Evolutionary conservation across 2,329 filamentous ascomycete genomes (phyloP), one percentile per base, ranked within the genome.

Genomic region (Fusarium nematophilum): DNA sequence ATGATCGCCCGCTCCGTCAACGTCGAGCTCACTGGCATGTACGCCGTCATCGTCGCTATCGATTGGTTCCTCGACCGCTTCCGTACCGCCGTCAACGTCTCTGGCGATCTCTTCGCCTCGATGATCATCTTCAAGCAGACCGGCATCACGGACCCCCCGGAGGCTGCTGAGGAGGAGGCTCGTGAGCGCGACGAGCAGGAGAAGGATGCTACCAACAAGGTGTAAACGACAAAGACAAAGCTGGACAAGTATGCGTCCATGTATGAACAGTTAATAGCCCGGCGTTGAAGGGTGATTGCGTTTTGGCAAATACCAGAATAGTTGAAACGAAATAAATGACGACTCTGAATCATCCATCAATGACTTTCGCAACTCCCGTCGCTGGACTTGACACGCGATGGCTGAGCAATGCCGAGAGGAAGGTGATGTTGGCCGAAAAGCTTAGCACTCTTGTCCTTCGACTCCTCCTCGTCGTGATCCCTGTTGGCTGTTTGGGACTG

Each of bases 21-120:
- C 11, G 75, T 83, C 1, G 73, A 75, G 2, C 67, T 82, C 27
- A 82, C 78, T 0, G 77, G 74, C 14, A 82, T 83, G 80, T 83
- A 80, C 59, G 81, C 78, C 17, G 80, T 84, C 33, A 79, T 84
- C 11, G 77, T 83, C 3, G 81, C 81, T 18, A 83, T 84, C 37
- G 81, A 83, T 59, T 84, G 81, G 82, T 79, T 84, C 68, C 72
- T 83, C n/a, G 82, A 84, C 69, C 79, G 82, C 23, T 84, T 84
- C 76, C 75, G 82, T 11, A 84, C 82, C 0, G 76, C 78, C 4
- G 66, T 79, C 48, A 84, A 84, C 56, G 81, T 84, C 36, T 78
- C 75, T 29, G 79, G 79, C n/a, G 82, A 84, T 65, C 57, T 82
- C 1, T 83, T 77, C 7, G 70, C 67, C 7, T 25, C 31, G 11